These are phyloP conservation scores for Mycotypha africana DNA, from an alignment of 371 early-diverging fungal genomes.

Conservation along the genomic window DNA sequence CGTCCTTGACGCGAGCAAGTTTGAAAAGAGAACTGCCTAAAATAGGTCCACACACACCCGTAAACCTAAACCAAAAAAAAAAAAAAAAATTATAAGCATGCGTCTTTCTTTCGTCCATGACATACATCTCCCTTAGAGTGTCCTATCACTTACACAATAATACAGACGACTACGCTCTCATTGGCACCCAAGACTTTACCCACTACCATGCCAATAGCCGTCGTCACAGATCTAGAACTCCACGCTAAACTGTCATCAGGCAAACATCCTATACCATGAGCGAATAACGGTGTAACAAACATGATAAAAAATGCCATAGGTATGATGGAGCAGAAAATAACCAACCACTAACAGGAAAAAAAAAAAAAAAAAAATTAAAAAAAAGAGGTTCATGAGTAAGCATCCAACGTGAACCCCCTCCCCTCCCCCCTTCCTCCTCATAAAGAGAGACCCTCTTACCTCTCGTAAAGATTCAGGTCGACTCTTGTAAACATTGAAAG, in stretches of 20 bases:
- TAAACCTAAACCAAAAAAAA: no score
- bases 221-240: constrained; percentile 23
- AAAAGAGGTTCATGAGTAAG: no score
- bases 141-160: no score
- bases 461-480: constrained; percentile 10
- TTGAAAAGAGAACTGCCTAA: constrained; percentile 15
- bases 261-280: constrained; percentile 20
- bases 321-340: constrained; percentile 10
- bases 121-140: no score
- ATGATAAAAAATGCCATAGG: constrained; percentile 20
- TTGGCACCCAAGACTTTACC: constrained; percentile 20
- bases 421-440: not conserved
- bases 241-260: constrained; percentile 19
- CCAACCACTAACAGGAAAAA: constrained; percentile 8
- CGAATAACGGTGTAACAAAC: constrained; percentile 29
- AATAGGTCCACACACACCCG: constrained; percentile 25
- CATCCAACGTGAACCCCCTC: no score
- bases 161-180: constrained; percentile 20
- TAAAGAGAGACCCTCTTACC: constrained; percentile 5
- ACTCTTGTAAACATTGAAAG: constrained; percentile 22
- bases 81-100: no score
- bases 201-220: constrained; percentile 34
- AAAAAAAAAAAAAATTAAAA: not conserved
- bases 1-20: constrained; percentile 19
- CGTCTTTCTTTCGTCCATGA: no score